Evolutionary conservation across 2,329 filamentous ascomycete species (phyloP).

Genomic region (Thelonectria discophora): DNA sequence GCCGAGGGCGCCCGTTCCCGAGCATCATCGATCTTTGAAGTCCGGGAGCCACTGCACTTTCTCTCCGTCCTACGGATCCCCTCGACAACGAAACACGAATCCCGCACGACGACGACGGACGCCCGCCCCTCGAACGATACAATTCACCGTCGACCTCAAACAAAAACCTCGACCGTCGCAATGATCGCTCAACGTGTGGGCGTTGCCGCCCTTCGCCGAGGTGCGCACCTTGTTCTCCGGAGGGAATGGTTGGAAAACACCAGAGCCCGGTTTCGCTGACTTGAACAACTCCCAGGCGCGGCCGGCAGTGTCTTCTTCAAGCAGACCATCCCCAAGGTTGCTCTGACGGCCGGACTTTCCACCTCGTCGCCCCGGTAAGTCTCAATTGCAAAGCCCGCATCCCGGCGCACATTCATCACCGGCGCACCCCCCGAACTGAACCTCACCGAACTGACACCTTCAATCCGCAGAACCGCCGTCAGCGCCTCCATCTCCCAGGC

Average conservation of each 20-base stretch:
- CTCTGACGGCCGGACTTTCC: conserved; percentile 53
- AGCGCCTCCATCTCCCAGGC: conserved; percentile 65
- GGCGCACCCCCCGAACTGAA: too few relatives aligned
- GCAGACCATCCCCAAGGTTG: conserved; percentile 58
- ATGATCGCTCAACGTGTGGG: conserved; percentile 69
- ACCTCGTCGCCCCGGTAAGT: conserved; percentile 59
- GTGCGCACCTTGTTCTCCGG: conserved; percentile 48
- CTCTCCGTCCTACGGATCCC: background rate
- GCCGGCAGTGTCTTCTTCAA: conserved; percentile 56
- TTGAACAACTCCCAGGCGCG: conserved; percentile 45
- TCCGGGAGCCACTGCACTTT: background rate
- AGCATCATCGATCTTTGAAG: conserved; percentile 16
- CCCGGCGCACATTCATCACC: background rate
- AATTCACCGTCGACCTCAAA: conserved; percentile 27
- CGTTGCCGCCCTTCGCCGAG: conserved; percentile 66
- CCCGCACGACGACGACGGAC: conserved; percentile 31
- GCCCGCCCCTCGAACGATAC: conserved; percentile 14
- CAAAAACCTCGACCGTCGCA: conserved; percentile 36
- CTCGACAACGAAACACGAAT: conserved; percentile 1
- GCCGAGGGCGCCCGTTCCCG: conserved; percentile 47
- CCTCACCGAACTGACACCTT: too few relatives aligned
- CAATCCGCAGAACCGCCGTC: conserved; percentile 56
- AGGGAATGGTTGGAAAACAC: conserved; percentile 24
- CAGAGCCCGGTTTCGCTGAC: conserved; percentile 11
- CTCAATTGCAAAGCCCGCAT: background rate